Evolutionary conservation across 2,329 filamentous ascomycete species (phyloP), one percentile per base, ranked within the genome.

Genomic region (Exserohilum turcica): DNA sequence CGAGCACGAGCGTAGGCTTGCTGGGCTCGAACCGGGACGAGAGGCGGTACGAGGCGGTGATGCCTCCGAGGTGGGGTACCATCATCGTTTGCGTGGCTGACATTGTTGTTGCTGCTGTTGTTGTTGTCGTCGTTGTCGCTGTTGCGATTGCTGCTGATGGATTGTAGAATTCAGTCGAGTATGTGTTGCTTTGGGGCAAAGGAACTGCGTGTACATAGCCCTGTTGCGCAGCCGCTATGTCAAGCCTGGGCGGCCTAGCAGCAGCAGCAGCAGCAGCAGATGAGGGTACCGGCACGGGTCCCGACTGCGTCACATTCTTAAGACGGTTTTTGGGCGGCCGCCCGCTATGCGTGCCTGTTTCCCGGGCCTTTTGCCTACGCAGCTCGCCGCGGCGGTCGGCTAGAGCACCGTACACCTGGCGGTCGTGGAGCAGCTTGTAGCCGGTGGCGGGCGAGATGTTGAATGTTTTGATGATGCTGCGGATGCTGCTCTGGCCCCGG

Each of bases 11-110:
- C 0, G 80, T 84, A 4, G 81, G 80, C 60, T 82, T 83, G 28
- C 70, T 49, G 6, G 60, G 10, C 52, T 75, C 67, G 54, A 72
- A 68, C 2, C 65, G 56, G n/a, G 24, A 33, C 3, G 77, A 69
- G 64, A 79, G 76, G 47, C 78, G 75, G 61, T 82, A 82, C 19
- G 75, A 76, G 33, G 74, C 80, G 8, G 76, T 71, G 53, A 79
- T 81, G 59, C 80, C 80, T 32, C 78, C 79, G 3, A 83, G 72
- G 61, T 82, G 80, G 35, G 80, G 74, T 36, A 83, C 79, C 3
- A 69, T 64, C 39, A 82, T 66, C 4, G 72, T 75, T 55, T 74
- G 71, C 19, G 67, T 74, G 42, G 68, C 67, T 5, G 67, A 56
- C 70, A 74, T 63, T 52, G 48, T 46, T 19, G 13, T 21, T 9